Evolutionary conservation across 306 rosid genomes (phyloP).

Genomic region (Cicer cuneatum): DNA sequence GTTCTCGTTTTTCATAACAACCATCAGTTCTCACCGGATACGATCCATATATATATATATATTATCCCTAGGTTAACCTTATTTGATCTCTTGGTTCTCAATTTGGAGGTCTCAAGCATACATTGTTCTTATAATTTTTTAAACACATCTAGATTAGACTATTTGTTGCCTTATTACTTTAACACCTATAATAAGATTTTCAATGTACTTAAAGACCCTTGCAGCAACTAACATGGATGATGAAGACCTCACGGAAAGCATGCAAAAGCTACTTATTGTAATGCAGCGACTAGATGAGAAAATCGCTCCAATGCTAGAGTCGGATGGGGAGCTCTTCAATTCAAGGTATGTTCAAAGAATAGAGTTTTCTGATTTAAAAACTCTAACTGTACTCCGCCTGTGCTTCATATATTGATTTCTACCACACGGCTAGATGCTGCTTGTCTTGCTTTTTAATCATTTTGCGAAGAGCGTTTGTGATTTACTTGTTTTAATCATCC

Average conservation of each 20-base stretch:
- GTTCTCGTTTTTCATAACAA: too few relatives aligned
- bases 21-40: too few relatives aligned
- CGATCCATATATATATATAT: too few relatives aligned
- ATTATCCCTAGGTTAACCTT: constrained; percentile 19
- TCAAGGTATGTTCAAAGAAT: constrained; percentile 60
- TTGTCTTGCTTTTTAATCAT: constrained; percentile 7
- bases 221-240: constrained; percentile 93
- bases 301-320: constrained; percentile 88
- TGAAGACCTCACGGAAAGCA: constrained; percentile 86
- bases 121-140: constrained; percentile 1
- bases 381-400: background rate
- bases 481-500: constrained; percentile 42
- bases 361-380: constrained; percentile 28
- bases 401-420: background rate
- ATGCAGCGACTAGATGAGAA: constrained; percentile 95
- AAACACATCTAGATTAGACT: background rate
- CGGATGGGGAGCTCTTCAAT: constrained; percentile 91
- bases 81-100: constrained; percentile 12
- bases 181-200: constrained; percentile 31
- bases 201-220: constrained; percentile 69
- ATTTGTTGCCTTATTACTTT: constrained; percentile 12
- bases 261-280: constrained; percentile 93
- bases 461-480: constrained; percentile 1
- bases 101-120: constrained; percentile 4
- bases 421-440: background rate